Base-by-base conservation (phyloP, 2,329 filamentous ascomycete species). In the Penicillium thymicola region DNA sequence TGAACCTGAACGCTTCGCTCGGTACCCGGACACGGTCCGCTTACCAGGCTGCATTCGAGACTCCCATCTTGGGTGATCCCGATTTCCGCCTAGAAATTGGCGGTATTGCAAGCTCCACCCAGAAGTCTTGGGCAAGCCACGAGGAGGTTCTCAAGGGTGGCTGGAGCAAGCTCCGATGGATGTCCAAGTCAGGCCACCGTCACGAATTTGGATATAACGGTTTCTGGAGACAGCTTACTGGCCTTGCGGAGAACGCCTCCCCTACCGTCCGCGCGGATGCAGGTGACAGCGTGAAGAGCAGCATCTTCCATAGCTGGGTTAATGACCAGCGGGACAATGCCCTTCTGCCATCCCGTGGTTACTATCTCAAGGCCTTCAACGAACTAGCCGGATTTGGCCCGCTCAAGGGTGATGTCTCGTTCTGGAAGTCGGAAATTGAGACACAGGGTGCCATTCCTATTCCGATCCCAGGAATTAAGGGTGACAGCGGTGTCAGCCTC, bases 81-180 rank as follows among this genome's bases (percentile, higher is more conserved):
- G 88, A 96, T 70, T 78, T 91, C 66, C 84, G 88, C 59, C 79
- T 92, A 59, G 88, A 93, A 64, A 67, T 96, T 58, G 92, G 96
- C 63, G 92, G 84, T 1, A 79, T 96, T 43, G 87, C 89, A 10
- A 96, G 90, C 60, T 87, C 90, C 43, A 95, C 90, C 0, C 84
- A 93, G 60, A 97, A 97, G 76, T 84, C 87, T 13, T 97, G 91
- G 89, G 92, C 94, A 23, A 94, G 90, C 62, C 93, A 99, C 70
- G 93, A 97, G 67, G 93, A 99, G 75, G 86, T 88, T 3, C 77
- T 95, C 21, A 90, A 88, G 68, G 92, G 92, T 16, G 91, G 84
- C 21, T 87, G 85, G 65, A 78, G 89, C 13, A 92, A 90, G 63
- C 80, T 96, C 40, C 85, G 86, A 38, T 97, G 90, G 89, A 75